Evolutionary conservation across 441 rosid species (phyloP).

Genomic region (Brassica hybrid): DNA sequence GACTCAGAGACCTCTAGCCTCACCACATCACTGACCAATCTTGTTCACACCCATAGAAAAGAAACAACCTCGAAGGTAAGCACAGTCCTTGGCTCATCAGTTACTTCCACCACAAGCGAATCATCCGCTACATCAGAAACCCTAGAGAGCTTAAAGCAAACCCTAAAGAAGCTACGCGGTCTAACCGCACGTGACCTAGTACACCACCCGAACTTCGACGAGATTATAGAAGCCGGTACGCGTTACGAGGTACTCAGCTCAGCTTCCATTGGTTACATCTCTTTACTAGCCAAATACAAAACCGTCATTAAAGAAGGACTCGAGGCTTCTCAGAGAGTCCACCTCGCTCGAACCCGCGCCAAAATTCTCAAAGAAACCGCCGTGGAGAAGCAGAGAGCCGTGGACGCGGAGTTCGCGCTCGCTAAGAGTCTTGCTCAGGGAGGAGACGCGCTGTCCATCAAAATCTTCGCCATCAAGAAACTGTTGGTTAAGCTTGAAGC

Average conservation of each 20-base stretch:
- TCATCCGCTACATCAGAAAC: conserved; percentile 41
- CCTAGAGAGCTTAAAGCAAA: conserved; percentile 37
- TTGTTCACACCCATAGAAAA: conserved; percentile 37
- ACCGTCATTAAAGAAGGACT: conserved; percentile 46
- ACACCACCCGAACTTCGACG: conserved; percentile 39
- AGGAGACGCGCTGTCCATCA: conserved; percentile 34
- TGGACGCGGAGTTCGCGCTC: conserved; percentile 20
- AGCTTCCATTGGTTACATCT: conserved; percentile 45
- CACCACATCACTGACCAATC: conserved; percentile 33
- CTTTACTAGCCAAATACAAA: conserved; percentile 46
- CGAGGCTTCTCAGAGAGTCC: conserved; percentile 46
- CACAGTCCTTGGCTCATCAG: conserved; percentile 32
- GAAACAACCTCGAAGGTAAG: conserved; percentile 31
- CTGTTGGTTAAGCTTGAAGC: conserved; percentile 41
- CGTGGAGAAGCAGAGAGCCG: conserved; percentile 39
- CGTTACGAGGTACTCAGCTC: conserved; percentile 45
- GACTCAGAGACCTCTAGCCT: conserved; percentile 37
- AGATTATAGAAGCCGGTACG: conserved; percentile 41
- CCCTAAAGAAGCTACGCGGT: conserved; percentile 36
- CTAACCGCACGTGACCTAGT: conserved; percentile 42
- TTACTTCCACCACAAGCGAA: conserved; percentile 42
- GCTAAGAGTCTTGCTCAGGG: conserved; percentile 35
- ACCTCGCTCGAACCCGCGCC: conserved; percentile 38
- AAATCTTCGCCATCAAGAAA: conserved; percentile 41
- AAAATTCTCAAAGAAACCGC: conserved; percentile 42